A percentile compares a stretch with the other conserved stretches of the same genome.
Evolutionary conservation across 1,139 yeast genomes (phyloP).

Genomic region (Yamadazyma atlantica): DNA sequence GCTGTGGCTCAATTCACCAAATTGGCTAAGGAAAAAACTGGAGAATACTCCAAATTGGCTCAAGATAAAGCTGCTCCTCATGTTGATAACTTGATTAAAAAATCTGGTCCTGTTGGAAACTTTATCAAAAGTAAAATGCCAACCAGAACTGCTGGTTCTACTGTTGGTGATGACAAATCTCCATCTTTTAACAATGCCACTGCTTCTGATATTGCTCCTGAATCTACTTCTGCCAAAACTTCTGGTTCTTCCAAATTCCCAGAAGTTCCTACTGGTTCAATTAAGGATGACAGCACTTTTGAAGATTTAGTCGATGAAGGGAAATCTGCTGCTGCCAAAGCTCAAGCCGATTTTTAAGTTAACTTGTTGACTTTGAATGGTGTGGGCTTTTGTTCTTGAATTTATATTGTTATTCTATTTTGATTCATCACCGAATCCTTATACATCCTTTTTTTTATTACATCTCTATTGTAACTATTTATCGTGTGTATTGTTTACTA

Average conservation of each 20-base stretch:
- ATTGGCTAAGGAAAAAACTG: slow-evolving; percentile 55
- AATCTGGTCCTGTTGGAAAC: slow-evolving; percentile 64
- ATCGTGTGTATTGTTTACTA: slow-evolving; percentile 1
- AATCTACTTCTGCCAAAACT: slow-evolving; percentile 18
- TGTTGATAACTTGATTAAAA: slow-evolving; percentile 46
- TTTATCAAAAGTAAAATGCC: slow-evolving; percentile 61
- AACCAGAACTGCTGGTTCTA: slow-evolving; percentile 71
- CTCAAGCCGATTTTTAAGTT: slow-evolving; percentile 8
- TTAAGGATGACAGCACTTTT: slow-evolving; percentile 29
- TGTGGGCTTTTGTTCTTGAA: not conserved
- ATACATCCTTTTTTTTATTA: no score
- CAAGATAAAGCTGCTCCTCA: slow-evolving; percentile 55
- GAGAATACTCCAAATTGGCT: slow-evolving; percentile 51
- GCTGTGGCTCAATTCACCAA: slow-evolving; percentile 58
- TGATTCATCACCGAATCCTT: no score
- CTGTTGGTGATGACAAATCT: slow-evolving; percentile 51
- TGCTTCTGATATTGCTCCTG: slow-evolving; percentile 24
- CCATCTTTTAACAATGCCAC: slow-evolving; percentile 21
- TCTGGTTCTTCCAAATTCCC: slow-evolving; percentile 49
- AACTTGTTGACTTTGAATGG: not conserved
- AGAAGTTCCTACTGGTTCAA: slow-evolving; percentile 32
- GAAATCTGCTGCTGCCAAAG: slow-evolving; percentile 16
- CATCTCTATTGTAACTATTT: not conserved
- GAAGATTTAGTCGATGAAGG: slow-evolving; percentile 27
- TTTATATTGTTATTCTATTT: no score